Base-by-base conservation (phyloP, 352 stramenopile species). In the Pythium diclinum region DNA sequence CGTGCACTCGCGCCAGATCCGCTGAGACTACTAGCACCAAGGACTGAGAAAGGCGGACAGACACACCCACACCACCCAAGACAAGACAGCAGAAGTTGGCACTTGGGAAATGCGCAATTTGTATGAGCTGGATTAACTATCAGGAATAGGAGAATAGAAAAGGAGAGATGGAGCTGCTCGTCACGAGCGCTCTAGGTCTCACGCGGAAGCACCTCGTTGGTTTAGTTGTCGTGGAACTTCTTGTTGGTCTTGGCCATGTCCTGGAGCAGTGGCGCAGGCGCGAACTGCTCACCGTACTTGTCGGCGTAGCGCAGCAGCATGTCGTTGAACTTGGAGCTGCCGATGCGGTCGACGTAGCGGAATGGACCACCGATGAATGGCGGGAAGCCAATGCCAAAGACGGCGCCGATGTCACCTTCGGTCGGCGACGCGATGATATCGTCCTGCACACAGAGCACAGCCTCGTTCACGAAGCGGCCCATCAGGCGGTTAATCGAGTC, bases 331-430 rank as follows among this genome's bases (percentile, higher is more conserved):
- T 97, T 95, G 52, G 85, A 71, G 65, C 89, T 95, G 60, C 96
- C 97, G 23, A 98, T 67, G 61, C 85, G 80, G 81, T 99, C 97
- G 17, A 99, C 78, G 64, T 98, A 96, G 46, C 95, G 86, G 91
- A 99, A 99, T 25, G 97, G 97, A 28, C 97, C 97, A 13, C 97
- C 97, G 47, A 96, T 91, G 85, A 99, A 99, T 47, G 97, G 97
- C 33, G 95, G 94, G 79, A 99, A 99, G 60, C 97, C 97, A 63
- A 98, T 98, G 67, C 97, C 97, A 76, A 99, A 99, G 19, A 99
- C 95, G n/a, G 98, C 85, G 47, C 97, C 97, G 76, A 99, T 99
- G 78, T 99, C 97, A 64, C 96, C 97, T 61, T 98, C 95, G 9
- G 92, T 93, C 6, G 97, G 96, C 55, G 95, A 97, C 54, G 85